Evolutionary conservation across 495 filamentous ascomycete genomes (phyloP), one percentile per base, ranked within the genome.

Genomic region (Penicillium waksmanii): DNA sequence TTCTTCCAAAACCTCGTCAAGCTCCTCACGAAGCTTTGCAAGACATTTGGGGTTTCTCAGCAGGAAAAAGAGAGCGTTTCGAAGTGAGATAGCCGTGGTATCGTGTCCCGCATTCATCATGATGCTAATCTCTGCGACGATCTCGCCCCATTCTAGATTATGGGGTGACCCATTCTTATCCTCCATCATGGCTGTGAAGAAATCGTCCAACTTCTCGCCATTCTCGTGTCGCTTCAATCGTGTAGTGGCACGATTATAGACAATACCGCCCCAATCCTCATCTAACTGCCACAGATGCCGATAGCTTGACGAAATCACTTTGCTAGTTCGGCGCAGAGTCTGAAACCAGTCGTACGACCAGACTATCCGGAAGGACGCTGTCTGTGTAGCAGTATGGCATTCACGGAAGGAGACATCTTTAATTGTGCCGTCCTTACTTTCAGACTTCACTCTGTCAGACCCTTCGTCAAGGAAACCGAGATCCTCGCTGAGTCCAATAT

Each of bases 171-270:
- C 66, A 12, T 73, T 66, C 57, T 82, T 83, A 56, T 78, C 76
- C 46, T 80, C 72, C 76, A 83, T 79, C 40, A 84, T 58, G 0
- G 71, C 69, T 15, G 65, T 48, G 63, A 84, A 84, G 64, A 85
- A 84, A 57, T 83, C 82, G 50, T 83, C 79, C 0, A 84, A 67
- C 55, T 76, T 70, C 53, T 84, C 80, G 1, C 80, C 79, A 5
- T 56, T 58, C 13, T 68, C 52, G 49, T 82, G 78, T 9, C 71
- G 64, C 46, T 65, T 60, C 17, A 75, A 40, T 3, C 77, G 69
- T 18, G 70, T 61, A 0, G 50, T 69, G 1, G 64, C 74, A 4
- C 66, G 71, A 33, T 68, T 63, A 33, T 64, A 64, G 12, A 78
- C 72, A 46, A 82, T 80, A 2, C 64, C 67, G 21, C 55, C 55